Percentiles rank a stretch among this genome's conserved stretches.
phyloP scores from a whole-genome alignment of 176 grass and related monocot species.

The Hsuehochloa calcarea region DNA sequence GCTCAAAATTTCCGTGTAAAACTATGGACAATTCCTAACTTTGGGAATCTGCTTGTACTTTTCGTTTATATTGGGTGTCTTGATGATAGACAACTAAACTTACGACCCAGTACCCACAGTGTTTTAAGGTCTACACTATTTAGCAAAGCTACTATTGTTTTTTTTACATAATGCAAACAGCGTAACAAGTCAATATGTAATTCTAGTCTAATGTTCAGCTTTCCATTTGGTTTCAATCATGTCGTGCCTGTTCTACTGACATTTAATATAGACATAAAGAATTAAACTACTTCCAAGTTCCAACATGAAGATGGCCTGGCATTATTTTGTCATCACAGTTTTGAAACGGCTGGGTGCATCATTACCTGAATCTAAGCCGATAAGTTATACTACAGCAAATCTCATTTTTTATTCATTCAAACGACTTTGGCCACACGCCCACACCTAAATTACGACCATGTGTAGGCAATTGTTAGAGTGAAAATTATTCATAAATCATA shows the following conservation, averaged over 20 bases:
- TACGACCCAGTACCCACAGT: background rate
- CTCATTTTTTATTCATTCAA: background rate
- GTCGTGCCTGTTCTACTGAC: background rate
- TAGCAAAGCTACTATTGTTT: background rate
- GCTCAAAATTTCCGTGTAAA: background rate
- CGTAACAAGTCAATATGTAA: background rate
- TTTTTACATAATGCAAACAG: background rate
- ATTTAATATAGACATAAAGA: background rate
- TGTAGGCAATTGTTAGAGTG: background rate
- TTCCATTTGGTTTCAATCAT: background rate
- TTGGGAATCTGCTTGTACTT: background rate
- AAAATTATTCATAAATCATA: background rate
- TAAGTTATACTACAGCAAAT: background rate
- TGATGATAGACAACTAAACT: background rate
- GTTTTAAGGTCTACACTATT: conserved; percentile 2
- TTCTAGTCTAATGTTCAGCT: background rate
- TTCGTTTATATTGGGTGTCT: background rate
- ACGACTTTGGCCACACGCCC: background rate
- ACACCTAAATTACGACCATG: background rate
- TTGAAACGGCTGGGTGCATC: background rate
- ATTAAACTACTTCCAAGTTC: background rate
- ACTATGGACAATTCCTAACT: background rate
- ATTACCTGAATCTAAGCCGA: background rate
- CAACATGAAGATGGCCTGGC: background rate
- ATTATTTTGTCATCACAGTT: background rate